A percentile compares a stretch with the other conserved stretches of the same genome.
Conservation (phyloP, 2,329 filamentous ascomycete species). For the Chaetomiaceae sp. region DNA sequence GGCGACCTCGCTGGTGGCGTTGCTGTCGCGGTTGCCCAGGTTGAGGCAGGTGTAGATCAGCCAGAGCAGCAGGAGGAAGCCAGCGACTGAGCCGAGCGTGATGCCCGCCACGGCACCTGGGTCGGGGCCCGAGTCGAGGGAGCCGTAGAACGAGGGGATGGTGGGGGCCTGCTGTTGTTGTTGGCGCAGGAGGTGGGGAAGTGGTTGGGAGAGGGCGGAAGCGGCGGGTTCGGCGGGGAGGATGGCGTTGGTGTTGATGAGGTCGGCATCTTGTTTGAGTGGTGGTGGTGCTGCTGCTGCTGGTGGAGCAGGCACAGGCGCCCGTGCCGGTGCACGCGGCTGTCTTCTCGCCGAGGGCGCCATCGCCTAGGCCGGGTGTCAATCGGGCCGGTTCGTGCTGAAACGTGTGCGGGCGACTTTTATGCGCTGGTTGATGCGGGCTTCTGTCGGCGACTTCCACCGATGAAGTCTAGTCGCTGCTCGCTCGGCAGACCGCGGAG, state of each 20-base stretch:
- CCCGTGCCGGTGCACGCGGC: not conserved
- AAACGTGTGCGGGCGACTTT: too few relatives aligned
- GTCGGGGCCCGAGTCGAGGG: slow-evolving; percentile 22
- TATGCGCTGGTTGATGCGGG: too few relatives aligned
- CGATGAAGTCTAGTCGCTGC: too few relatives aligned
- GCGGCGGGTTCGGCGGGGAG: slow-evolving; percentile 2
- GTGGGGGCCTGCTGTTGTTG: slow-evolving; percentile 22
- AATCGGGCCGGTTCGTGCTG: too few relatives aligned
- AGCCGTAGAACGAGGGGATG: slow-evolving; percentile 29
- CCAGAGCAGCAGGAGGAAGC: slow-evolving; percentile 31
- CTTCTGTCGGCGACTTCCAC: too few relatives aligned
- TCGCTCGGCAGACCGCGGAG: too few relatives aligned
- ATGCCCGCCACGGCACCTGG: slow-evolving; percentile 37
- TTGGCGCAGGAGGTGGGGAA: slow-evolving; percentile 17
- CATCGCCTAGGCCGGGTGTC: slow-evolving; percentile 7
- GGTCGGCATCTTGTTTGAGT: not conserved
- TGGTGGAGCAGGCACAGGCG: too few relatives aligned
- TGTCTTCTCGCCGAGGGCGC: not conserved
- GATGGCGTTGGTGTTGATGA: not conserved
- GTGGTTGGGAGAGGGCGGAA: slow-evolving; percentile 8
- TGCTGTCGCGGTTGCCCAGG: slow-evolving; percentile 23
- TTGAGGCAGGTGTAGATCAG: slow-evolving; percentile 31
- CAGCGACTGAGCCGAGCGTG: slow-evolving; percentile 39
- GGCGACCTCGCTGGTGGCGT: slow-evolving; percentile 15
- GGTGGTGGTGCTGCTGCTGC: not conserved